phyloP scores from a whole-genome alignment of 148 eudicot genomes.

The Cornus controversa region DNA sequence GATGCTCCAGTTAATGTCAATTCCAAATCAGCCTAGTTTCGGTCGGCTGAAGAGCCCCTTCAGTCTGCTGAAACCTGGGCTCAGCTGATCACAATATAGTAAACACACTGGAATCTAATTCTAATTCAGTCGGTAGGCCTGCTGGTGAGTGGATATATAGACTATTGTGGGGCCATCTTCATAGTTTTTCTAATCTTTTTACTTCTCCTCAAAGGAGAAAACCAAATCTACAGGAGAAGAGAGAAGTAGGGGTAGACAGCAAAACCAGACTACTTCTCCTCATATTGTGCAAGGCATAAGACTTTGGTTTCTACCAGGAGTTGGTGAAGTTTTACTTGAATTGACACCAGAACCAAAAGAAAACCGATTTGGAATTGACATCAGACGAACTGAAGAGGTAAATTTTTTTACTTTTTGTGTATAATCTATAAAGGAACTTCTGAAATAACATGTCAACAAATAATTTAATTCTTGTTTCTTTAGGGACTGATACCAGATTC shows the following conservation, averaged over 20 bases:
- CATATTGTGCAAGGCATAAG: constrained; percentile 23
- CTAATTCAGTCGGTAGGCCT: too few relatives aligned
- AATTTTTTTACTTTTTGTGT: neutral
- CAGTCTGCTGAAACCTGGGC: too few relatives aligned
- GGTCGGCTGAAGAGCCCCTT: too few relatives aligned
- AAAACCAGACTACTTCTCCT: neutral
- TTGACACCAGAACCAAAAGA: constrained; percentile 27
- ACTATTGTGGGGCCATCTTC: too few relatives aligned
- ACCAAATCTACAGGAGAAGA: constrained; percentile 13
- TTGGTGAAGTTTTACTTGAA: constrained; percentile 20
- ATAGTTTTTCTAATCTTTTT: neutral
- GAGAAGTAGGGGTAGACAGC: constrained; percentile 6
- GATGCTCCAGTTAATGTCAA: too few relatives aligned
- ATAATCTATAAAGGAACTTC: neutral
- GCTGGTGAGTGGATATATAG: too few relatives aligned
- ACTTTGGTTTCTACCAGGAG: constrained; percentile 34
- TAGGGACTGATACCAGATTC: neutral
- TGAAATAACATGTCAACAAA: neutral
- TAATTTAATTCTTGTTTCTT: neutral
- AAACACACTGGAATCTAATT: too few relatives aligned
- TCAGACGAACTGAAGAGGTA: constrained; percentile 31
- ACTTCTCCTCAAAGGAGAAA: constrained; percentile 9
- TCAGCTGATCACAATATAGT: too few relatives aligned
- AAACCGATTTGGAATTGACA: constrained; percentile 26
- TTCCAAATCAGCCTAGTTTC: too few relatives aligned